phyloP scores from a whole-genome alignment of 2,329 filamentous ascomycete genomes.

The Botrytis elliptica region DNA sequence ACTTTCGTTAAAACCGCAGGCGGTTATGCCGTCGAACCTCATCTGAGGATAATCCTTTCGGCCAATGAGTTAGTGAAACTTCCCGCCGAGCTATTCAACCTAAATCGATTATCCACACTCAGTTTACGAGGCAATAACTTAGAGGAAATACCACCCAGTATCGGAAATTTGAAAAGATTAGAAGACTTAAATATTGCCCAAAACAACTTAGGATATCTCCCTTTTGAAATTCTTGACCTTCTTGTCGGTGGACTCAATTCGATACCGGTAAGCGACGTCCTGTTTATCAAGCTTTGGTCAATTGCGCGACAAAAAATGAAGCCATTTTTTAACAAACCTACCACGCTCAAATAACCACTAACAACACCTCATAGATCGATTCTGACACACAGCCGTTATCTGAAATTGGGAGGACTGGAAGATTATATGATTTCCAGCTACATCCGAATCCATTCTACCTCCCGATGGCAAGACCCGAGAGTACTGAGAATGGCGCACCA shows the following conservation, averaged over 20 bases:
- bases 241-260: slow-evolving; percentile 24
- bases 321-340: neutral
- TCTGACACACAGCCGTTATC: neutral
- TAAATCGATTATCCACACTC: slow-evolving; percentile 62
- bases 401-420: slow-evolving; percentile 33
- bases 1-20: slow-evolving; percentile 44
- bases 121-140: slow-evolving; percentile 65
- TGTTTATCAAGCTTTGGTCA: neutral
- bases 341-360: neutral
- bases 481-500: neutral
- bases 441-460: slow-evolving; percentile 63
- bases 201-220: slow-evolving; percentile 60
- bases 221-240: slow-evolving; percentile 38
- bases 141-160: slow-evolving; percentile 57
- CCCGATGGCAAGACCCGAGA: slow-evolving; percentile 32
- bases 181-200: slow-evolving; percentile 64
- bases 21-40: slow-evolving; percentile 56
- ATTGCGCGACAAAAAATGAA: neutral
- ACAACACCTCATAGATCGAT: neutral
- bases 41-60: slow-evolving; percentile 60
- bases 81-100: slow-evolving; percentile 59
- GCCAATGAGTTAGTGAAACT: slow-evolving; percentile 57
- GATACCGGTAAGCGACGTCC: neutral
- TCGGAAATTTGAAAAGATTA: slow-evolving; percentile 58
- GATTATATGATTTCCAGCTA: slow-evolving; percentile 53